These are phyloP conservation scores for Nannochloris sp. DNA, from an alignment of 139 green algal species.

Conservation along the genomic window DNA sequence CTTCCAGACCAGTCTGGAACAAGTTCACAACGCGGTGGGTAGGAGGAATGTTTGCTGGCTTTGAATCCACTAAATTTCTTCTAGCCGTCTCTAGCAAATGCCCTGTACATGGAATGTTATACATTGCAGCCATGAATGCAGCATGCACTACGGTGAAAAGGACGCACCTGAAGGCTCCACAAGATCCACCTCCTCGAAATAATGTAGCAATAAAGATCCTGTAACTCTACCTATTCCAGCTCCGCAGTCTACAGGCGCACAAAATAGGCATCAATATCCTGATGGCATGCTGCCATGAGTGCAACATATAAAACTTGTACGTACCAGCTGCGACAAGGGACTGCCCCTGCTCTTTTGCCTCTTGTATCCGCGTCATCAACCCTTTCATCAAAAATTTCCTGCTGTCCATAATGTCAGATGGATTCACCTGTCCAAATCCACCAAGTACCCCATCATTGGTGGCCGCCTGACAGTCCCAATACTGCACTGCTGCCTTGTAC, in stretches of 20 bases:
- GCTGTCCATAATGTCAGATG: conserved; percentile 69
- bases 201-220: conserved; percentile 74
- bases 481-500: conserved; percentile 17
- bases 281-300: not conserved
- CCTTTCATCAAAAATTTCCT: conserved; percentile 50
- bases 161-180: conserved; percentile 55
- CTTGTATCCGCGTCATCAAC: conserved; percentile 35
- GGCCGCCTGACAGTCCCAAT: conserved; percentile 57
- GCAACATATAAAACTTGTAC: conserved; percentile 11
- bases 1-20: conserved; percentile 43
- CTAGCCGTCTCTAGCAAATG: conserved; percentile 45
- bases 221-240: conserved; percentile 86
- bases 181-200: conserved; percentile 84
- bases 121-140: too few species aligned
- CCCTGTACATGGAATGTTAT: not conserved
- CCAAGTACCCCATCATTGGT: conserved; percentile 75
- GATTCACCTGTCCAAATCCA: conserved; percentile 68
- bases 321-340: conserved; percentile 29
- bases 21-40: conserved; percentile 32
- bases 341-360: conserved; percentile 31
- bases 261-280: not conserved
- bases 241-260: conserved; percentile 64
- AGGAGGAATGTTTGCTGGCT: conserved; percentile 3
- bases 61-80: conserved; percentile 1
- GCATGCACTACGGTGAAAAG: not conserved